Base-by-base conservation (phyloP, 768 basidiomycete species). In the Kwoniella bestiolae region DNA sequence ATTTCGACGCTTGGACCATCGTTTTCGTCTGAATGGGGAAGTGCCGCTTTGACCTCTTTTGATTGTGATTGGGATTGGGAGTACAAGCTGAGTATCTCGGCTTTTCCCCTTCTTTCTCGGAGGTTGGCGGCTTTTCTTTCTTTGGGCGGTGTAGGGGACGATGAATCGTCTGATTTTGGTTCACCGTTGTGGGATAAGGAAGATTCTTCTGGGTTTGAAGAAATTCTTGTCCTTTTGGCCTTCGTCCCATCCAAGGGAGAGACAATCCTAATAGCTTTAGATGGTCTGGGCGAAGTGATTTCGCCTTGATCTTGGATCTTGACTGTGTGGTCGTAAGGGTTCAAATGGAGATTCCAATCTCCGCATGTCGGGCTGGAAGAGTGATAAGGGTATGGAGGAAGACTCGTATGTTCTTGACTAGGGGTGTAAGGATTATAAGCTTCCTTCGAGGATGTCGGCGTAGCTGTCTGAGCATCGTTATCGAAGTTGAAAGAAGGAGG, bases 401-500 rank as follows among this genome's bases (percentile, higher is more conserved):
- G 47, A 21, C 14, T 45, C 14, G 21, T 25, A 21, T 34, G 29
- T 41, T 23, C 32, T 11, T 35, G 56, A 25, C 12, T 51, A 25
- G 44, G 1, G 28, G 44, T 21, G 50, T 12, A 34, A 0, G 7
- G 59, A 16, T 6, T 14, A 3, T 4, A 23, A 1, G 25, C 12
- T 29, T 14, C 5, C 11, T 1, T 38, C 12, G 57, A 46, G 9
- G 47, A 12, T 25, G 45, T 23, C 1, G 31, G 25, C 0, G 59
- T 18, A 29, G 31, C 18, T 25, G 57, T 16, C 6, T n/a, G 18
- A 46, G 29, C 28, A 26, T 58, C 2, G 18, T 34, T 16, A 23
- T 53, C 44, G 14, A 47, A 57, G 14, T 51, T 38, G 50, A 65
- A 65, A 3, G 64, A 53, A 3, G 57, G 57, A 14, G 64, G 64